phyloP scores from a whole-genome alignment of 139 green algal species.

The Chlorella ohadii region DNA sequence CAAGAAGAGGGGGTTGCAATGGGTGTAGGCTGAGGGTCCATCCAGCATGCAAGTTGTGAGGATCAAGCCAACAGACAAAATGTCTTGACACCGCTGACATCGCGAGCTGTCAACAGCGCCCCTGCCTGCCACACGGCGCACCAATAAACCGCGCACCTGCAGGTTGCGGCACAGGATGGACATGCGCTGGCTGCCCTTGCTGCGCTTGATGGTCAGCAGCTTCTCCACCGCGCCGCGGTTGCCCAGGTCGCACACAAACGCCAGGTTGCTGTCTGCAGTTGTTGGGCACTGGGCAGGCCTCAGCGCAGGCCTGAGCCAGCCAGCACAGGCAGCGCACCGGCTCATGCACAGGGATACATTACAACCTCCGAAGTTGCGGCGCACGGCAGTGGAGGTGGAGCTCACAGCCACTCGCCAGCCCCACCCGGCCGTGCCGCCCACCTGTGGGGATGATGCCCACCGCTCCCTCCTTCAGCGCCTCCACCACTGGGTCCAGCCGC shows the following conservation, averaged over 20 bases:
- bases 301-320: no score
- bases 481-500: constrained; percentile 68
- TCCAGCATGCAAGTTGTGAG: no score
- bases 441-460: constrained; percentile 89
- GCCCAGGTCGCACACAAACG: constrained; percentile 83
- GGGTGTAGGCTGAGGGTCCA: no score
- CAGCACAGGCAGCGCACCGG: neutral
- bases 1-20: no score
- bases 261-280: constrained; percentile 74
- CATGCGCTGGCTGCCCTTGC: constrained; percentile 78
- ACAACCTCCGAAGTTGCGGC: no score
- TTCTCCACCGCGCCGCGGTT: constrained; percentile 70
- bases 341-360: neutral
- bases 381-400: no score
- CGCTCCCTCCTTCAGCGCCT: constrained; percentile 64
- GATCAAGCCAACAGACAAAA: no score
- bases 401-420: no score
- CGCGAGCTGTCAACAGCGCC: no score
- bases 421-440: neutral
- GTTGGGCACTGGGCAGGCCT: no score
- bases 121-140: no score
- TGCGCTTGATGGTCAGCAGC: constrained; percentile 78
- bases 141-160: constrained; percentile 6
- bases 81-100: no score
- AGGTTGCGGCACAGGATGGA: constrained; percentile 75